Conservation (phyloP, 805 yeast species). For the Kockiozyma suomiensis region DNA sequence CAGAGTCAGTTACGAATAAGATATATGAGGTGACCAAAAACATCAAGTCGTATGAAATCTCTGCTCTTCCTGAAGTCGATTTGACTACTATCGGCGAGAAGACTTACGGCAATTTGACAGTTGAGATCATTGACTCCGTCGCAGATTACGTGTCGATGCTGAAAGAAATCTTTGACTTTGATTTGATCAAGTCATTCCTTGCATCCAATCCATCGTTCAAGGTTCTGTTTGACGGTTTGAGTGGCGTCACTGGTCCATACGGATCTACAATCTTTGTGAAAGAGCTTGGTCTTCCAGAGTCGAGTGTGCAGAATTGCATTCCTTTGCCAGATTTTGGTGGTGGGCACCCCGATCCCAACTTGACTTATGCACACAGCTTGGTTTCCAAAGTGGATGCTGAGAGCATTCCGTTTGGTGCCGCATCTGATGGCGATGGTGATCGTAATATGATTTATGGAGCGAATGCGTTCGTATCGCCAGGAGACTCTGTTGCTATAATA, state of each 20-base stretch:
- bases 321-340: slow-evolving; percentile 96
- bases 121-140: slow-evolving; percentile 84
- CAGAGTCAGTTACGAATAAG: slow-evolving; percentile 87
- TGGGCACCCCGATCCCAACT: slow-evolving; percentile 95
- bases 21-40: slow-evolving; percentile 71
- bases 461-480: slow-evolving; percentile 93
- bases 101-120: slow-evolving; percentile 60
- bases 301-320: slow-evolving; percentile 72
- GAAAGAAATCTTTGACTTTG: slow-evolving; percentile 86
- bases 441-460: slow-evolving; percentile 98
- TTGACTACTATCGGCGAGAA: slow-evolving; percentile 57
- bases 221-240: slow-evolving; percentile 83
- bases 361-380: slow-evolving; percentile 87
- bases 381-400: slow-evolving; percentile 84
- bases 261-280: slow-evolving; percentile 81
- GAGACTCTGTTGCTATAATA: slow-evolving; percentile 96
- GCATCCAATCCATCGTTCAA: slow-evolving; percentile 57
- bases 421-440: slow-evolving; percentile 99
- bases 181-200: slow-evolving; percentile 72
- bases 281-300: slow-evolving; percentile 74
- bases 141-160: slow-evolving; percentile 74
- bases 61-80: slow-evolving; percentile 67
- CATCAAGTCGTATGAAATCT: slow-evolving; percentile 62
- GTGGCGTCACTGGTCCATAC: slow-evolving; percentile 97
- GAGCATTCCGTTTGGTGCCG: slow-evolving; percentile 91